Base-by-base conservation (phyloP, 129 eudicot genomes). In the Centaurea solstitialis region DNA sequence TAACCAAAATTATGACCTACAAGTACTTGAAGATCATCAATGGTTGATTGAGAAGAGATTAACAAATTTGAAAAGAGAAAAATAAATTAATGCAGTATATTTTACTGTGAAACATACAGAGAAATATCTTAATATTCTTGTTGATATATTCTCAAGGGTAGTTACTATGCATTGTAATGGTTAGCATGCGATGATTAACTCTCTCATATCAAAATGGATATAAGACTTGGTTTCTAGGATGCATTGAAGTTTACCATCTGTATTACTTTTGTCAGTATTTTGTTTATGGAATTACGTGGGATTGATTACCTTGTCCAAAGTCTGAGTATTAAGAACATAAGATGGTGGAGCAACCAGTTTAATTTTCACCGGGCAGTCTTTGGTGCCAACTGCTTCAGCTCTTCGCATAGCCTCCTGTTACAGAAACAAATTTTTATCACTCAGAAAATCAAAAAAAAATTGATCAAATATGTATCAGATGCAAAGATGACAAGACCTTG, bases 321-420 rank as follows among this genome's bases (percentile, higher is more conserved):
- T 88, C 80, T 91, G 96, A 37, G 91, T 89, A 66, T 82, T 86
- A 61, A 91, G 91, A 78, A 91, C 96, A 83, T 88, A 91, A 4
- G 86, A 68, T 13, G 96, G 96, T 61, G 96, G 87, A 68, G 93
- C 96, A 80, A 91, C 93, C 79, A 91, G 62, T 75, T 87, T 91
- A 35, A 91, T 91, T 81, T 91, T 89, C 74, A 91, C 93, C 35
- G 93, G 93, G 86, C 96, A 91, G 21, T 91, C 96, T 61, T 91
- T 79, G 5, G 84, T 88, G 26, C 96, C 86, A 64, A 87, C 86
- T 23, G 91, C 88, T 87, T 91, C 96, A 73, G 96, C 96, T 79
- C 89, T 81, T 80, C 96, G 86, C 96, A 91, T 91, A 38, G 93
- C 96, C 71, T 83, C 96, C 96, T 91, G 74, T 65, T 69, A 18